Percentiles rank a stretch among this genome's conserved stretches.
Conservation (phyloP, 768 basidiomycete genomes). For the Hortiboletus campestris region DNA sequence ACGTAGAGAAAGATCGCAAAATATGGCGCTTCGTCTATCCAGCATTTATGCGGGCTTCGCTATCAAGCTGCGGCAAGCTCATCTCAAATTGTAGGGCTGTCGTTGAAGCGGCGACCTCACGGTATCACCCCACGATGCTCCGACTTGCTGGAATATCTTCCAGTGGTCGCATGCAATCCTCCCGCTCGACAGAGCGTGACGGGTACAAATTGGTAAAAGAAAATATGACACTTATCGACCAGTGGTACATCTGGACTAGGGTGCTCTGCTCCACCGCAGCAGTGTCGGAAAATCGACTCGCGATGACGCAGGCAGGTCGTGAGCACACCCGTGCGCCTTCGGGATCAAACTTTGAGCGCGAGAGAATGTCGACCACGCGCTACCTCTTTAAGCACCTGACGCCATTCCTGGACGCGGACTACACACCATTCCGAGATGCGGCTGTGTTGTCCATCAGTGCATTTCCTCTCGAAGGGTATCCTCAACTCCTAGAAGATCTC, state of each 20-base stretch:
- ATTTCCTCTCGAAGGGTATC: slow-evolving; percentile 74
- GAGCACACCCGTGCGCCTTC: slow-evolving; percentile 72
- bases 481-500: slow-evolving; percentile 81
- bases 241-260: slow-evolving; percentile 85
- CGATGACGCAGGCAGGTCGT: slow-evolving; percentile 51
- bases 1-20: slow-evolving; percentile 60
- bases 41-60: slow-evolving; percentile 54
- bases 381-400: slow-evolving; percentile 84
- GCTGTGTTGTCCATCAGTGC: slow-evolving; percentile 88
- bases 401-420: slow-evolving; percentile 85
- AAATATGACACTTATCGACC: slow-evolving; percentile 58
- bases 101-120: slow-evolving; percentile 63
- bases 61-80: slow-evolving; percentile 46
- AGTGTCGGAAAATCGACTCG: slow-evolving; percentile 58
- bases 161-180: slow-evolving; percentile 38
- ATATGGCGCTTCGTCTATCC: slow-evolving; percentile 78
- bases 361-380: slow-evolving; percentile 76
- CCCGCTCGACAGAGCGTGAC: slow-evolving; percentile 50
- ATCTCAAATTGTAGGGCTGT: slow-evolving; percentile 58
- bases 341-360: slow-evolving; percentile 74
- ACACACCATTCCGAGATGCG: slow-evolving; percentile 77
- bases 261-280: slow-evolving; percentile 81
- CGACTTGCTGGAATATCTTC: slow-evolving; percentile 71
- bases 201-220: slow-evolving; percentile 53
- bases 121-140: slow-evolving; percentile 71